Evolutionary conservation across 768 basidiomycete species (phyloP), one percentile per base, ranked within the genome.

Genomic region (Coprinellus micaceus): DNA sequence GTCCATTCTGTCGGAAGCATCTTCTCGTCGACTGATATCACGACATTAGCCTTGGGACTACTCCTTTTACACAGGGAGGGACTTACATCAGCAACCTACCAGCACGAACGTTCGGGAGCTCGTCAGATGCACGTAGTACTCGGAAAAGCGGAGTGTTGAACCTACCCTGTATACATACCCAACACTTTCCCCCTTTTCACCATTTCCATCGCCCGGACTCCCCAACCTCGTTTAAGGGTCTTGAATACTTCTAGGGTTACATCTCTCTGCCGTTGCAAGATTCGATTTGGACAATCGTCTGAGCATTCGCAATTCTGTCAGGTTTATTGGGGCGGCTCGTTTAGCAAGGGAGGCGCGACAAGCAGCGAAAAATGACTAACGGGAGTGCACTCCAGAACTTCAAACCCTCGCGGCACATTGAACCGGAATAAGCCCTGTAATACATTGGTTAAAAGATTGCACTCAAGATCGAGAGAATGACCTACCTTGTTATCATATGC

Each of bases 141-240:
- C n/a, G n/a, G n/a, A n/a, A n/a, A n/a, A n/a, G n/a, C n/a, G n/a
- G n/a, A n/a, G n/a, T n/a, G n/a, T n/a, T n/a, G n/a, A n/a, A 39
- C 74, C 30, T 62, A 87, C 88, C 88, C 88, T 53, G 86, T 81
- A 61, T 85, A 89, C 10, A 85, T 70, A 2, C 88, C 88, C 24
- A 89, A 58, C 2, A 89, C 82, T 58, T 82, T 84, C 3, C 87
- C 87, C 47, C 55, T 68, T 21, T 67, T 67, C 0, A 89, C 60
- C 25, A 70, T 62, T 0, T 64, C 60, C 5, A 74, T 60, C 0
- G 82, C 67, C n/a, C 85, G 74, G 2, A 79, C 85, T 6, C 88
- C 87, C 87, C 86, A 89, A 2, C 88, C 88, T 54, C 78, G 71
- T 19, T 70, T 63, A 3, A 53, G 36, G 0, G 87, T 89, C 59